Evolutionary conservation across 2,329 filamentous ascomycete genomes (phyloP).

Genomic region (Alternaria hordeiaustralica): DNA sequence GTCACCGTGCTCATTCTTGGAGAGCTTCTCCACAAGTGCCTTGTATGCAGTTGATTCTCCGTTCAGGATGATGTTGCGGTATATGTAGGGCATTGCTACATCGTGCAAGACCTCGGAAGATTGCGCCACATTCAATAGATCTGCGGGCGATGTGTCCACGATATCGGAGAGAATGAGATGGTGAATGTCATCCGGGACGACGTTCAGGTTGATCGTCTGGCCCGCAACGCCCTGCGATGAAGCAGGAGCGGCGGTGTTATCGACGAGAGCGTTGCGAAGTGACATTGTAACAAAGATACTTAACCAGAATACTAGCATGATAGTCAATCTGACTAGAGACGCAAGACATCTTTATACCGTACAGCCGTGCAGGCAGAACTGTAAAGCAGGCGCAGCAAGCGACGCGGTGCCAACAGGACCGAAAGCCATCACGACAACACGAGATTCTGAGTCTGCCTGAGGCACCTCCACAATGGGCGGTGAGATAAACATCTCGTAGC

Average conservation of each 20-base stretch:
- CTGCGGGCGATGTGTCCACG: background rate
- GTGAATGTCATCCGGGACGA: background rate
- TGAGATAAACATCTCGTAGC: background rate
- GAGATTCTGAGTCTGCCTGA: background rate
- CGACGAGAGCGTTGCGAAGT: background rate
- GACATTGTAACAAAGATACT: background rate
- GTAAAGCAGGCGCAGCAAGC: background rate
- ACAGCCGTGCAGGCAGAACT: background rate
- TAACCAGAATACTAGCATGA: no score
- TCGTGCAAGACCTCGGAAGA: background rate
- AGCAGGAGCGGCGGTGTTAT: background rate
- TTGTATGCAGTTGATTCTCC: background rate
- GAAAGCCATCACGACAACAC: background rate
- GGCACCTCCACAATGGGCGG: background rate
- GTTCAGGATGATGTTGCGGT: background rate
- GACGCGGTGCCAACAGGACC: background rate
- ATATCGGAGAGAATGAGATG: background rate
- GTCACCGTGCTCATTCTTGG: background rate
- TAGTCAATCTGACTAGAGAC: background rate
- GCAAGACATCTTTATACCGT: background rate
- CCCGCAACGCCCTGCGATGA: background rate
- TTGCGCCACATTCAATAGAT: background rate
- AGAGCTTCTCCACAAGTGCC: background rate
- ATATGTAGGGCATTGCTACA: background rate
- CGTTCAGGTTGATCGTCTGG: fast-evolving